Evolutionary conservation across 2,329 filamentous ascomycete species (phyloP).

Genomic region (Pseudocercospora fijiensis): DNA sequence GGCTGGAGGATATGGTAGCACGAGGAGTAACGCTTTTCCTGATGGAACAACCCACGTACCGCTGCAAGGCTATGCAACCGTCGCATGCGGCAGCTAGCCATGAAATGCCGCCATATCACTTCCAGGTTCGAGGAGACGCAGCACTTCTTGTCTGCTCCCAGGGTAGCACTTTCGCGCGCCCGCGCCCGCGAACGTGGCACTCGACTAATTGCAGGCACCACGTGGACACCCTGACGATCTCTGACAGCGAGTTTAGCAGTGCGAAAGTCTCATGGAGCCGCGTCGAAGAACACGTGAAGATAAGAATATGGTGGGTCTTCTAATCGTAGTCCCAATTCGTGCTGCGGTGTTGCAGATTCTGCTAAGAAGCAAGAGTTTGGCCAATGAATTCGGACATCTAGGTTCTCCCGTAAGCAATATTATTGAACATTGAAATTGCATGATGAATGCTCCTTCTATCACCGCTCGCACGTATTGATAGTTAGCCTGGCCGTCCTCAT

Average conservation of each 20-base stretch:
- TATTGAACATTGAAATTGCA: too few relatives aligned
- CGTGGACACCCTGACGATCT: neutral
- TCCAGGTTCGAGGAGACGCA: neutral
- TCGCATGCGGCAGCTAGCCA: neutral
- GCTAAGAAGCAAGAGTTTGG: too few relatives aligned
- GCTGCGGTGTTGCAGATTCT: too few relatives aligned
- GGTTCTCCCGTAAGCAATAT: too few relatives aligned
- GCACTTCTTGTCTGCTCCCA: neutral
- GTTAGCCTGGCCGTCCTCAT: neutral
- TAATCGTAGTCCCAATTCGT: neutral
- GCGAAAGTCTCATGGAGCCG: neutral
- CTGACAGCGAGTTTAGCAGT: neutral
- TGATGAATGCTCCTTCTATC: neutral
- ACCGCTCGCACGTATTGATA: neutral
- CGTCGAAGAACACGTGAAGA: neutral
- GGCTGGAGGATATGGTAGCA: neutral
- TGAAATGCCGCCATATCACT: neutral
- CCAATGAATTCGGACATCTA: too few relatives aligned
- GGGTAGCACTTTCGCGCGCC: neutral
- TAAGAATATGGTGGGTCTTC: neutral
- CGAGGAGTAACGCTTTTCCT: neutral
- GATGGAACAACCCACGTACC: neutral
- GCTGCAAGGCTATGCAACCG: neutral
- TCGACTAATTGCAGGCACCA: neutral
- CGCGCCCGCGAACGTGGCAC: neutral